phyloP scores from a whole-genome alignment of 139 green algal species.

The Coccomyxa sp. region DNA sequence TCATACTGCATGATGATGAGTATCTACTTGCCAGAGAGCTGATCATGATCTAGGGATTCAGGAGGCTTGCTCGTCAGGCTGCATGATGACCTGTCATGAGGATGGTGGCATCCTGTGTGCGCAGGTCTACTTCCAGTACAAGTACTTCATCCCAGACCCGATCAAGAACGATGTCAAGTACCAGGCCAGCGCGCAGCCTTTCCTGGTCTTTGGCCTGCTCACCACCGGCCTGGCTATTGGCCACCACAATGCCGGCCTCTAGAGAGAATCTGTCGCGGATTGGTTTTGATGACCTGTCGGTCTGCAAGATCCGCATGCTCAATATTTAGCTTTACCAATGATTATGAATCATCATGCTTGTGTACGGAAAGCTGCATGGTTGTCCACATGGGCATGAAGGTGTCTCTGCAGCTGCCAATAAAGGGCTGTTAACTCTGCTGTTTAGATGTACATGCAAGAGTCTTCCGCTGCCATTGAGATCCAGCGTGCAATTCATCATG shows the following conservation, averaged over 20 bases:
- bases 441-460: too few relatives aligned
- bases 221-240: slow-evolving; percentile 91
- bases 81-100: neutral
- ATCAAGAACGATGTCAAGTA: slow-evolving; percentile 97
- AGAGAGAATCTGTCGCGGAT: neutral
- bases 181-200: slow-evolving; percentile 81
- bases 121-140: slow-evolving; percentile 89
- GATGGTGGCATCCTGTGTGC: neutral
- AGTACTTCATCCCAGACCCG: slow-evolving; percentile 96
- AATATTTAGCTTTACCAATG: too few relatives aligned
- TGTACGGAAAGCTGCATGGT: too few relatives aligned
- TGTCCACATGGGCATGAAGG: too few relatives aligned
- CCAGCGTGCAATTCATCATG: too few relatives aligned
- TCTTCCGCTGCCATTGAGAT: too few relatives aligned
- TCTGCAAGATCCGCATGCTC: too few relatives aligned
- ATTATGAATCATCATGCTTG: too few relatives aligned
- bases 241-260: slow-evolving; percentile 27
- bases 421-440: too few relatives aligned
- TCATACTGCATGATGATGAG: neutral
- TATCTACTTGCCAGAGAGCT: neutral
- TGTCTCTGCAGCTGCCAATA: too few relatives aligned
- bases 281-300: too few relatives aligned
- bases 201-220: slow-evolving; percentile 97
- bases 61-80: neutral
- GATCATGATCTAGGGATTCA: too few relatives aligned